Base-by-base conservation (phyloP, 2,329 filamentous ascomycete species). In the Cytospora piceicola region DNA sequence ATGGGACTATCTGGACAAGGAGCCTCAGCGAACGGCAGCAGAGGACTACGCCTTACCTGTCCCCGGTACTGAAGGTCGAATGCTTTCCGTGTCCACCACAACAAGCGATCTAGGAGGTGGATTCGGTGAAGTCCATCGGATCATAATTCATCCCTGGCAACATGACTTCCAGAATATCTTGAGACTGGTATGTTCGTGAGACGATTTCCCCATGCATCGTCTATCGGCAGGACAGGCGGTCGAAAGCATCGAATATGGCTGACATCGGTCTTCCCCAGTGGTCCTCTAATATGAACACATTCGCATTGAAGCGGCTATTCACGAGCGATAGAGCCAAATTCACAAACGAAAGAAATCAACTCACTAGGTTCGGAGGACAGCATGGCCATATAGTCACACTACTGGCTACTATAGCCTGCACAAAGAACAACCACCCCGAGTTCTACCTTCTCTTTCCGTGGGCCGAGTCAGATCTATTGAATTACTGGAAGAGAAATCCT, bases 381-480 rank as follows among this genome's bases (percentile, higher is more conserved):
- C 58, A 69, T 24, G 8, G 54, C 1, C 68, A 70, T 49, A 58
- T 72, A 4, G 67, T 71, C n/a, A 63, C 64, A 3, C 68, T 72
- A 6, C 63, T 71, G n/a, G 61, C 53, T 22, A 70, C 69, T 0
- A 69, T 69, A 55, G 63, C 70, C 22, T 57, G 62, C 8, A 24
- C 53, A 4, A n/a, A 24, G 0, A 9, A 17, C 8, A 15, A 24
- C 12, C 24, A 15, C 1, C 3, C 15, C 7, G 8, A 51, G 2
- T 70, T 52, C 32, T 64, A 61, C n/a, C 51, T 71, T 14, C 52
- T 72, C 29, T 72, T 72, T 58, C 66, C 66, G 2, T 68, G 67
- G 63, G 70, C 70, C 11, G 55, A 69, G 11, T 39, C 42, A 36
- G 65, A 70, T 51, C 58, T 72, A 1, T 39, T 42, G 3, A n/a